Conservation (phyloP, 106 monocot species). For the Alisma plantagoaquatica region DNA sequence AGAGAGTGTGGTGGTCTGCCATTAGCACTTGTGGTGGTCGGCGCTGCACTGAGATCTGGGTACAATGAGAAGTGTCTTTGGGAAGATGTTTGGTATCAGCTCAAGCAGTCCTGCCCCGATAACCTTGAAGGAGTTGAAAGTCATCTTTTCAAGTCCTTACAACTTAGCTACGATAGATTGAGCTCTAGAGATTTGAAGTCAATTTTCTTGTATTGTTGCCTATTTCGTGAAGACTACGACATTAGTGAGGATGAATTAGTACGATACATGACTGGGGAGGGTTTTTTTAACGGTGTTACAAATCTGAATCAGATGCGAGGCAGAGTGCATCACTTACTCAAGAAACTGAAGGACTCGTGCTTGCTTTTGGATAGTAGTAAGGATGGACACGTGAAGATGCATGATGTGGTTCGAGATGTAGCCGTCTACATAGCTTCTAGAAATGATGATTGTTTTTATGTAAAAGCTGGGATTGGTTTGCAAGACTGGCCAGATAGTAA, state of each 20-base stretch:
- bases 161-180: conserved; percentile 14
- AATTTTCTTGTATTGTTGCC: conserved; percentile 16
- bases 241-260: conserved; percentile 23
- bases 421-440: conserved; percentile 21
- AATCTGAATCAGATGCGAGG: conserved; percentile 7
- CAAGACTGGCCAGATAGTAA: conserved; percentile 5
- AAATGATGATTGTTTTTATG: conserved; percentile 6
- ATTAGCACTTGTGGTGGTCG: conserved; percentile 21
- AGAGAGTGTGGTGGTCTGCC: conserved; percentile 18
- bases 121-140: conserved; percentile 10
- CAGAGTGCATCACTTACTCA: conserved; percentile 7
- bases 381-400: conserved; percentile 16
- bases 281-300: conserved; percentile 1
- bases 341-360: conserved; percentile 16
- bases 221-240: conserved; percentile 15
- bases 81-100: conserved; percentile 10
- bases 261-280: conserved; percentile 11
- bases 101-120: conserved; percentile 7
- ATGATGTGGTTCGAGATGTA: conserved; percentile 29
- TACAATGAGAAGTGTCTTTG: background rate
- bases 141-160: conserved; percentile 10
- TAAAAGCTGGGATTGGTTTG: conserved; percentile 11
- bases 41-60: conserved; percentile 12
- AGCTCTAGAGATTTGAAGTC: background rate
- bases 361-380: conserved; percentile 8